Conservation (phyloP, 805 yeast genomes). For the Debaryomyces maramus region DNA sequence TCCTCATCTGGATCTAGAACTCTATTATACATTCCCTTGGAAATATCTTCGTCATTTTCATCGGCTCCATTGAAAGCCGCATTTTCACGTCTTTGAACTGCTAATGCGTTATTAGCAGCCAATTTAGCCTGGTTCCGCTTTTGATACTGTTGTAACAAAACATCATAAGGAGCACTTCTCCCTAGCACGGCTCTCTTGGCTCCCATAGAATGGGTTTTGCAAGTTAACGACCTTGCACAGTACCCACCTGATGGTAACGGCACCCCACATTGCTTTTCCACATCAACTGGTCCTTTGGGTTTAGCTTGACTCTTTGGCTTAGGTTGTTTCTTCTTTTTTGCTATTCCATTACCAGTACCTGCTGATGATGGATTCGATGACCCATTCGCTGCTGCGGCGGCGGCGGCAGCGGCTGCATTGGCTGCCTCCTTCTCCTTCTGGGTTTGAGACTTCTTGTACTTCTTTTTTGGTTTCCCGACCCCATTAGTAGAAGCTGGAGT, state of each 20-base stretch:
- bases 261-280: slow-evolving; percentile 95
- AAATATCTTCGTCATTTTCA: slow-evolving; percentile 19
- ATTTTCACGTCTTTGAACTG: slow-evolving; percentile 73
- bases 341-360: slow-evolving; percentile 10
- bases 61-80: slow-evolving; percentile 39
- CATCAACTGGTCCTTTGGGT: slow-evolving; percentile 82
- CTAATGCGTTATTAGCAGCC: slow-evolving; percentile 79
- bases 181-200: slow-evolving; percentile 95
- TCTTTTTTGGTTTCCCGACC: slow-evolving; percentile 36
- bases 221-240: slow-evolving; percentile 93
- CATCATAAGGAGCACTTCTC: slow-evolving; percentile 89
- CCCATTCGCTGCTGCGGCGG: slow-evolving; percentile 31
- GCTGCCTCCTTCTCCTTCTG: slow-evolving; percentile 49
- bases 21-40: slow-evolving; percentile 39
- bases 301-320: slow-evolving; percentile 48
- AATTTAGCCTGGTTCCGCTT: slow-evolving; percentile 88
- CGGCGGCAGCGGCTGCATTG: slow-evolving; percentile 47
- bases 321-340: slow-evolving; percentile 34
- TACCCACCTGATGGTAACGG: slow-evolving; percentile 90
- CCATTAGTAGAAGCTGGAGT: slow-evolving; percentile 24
- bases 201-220: slow-evolving; percentile 98
- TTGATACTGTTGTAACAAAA: slow-evolving; percentile 83
- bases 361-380: slow-evolving; percentile 8
- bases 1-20: slow-evolving; percentile 87
- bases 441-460: slow-evolving; percentile 43